Evolutionary conservation across 805 yeast genomes (phyloP), one percentile per base, ranked within the genome.

Genomic region (Yarrowia sp.): DNA sequence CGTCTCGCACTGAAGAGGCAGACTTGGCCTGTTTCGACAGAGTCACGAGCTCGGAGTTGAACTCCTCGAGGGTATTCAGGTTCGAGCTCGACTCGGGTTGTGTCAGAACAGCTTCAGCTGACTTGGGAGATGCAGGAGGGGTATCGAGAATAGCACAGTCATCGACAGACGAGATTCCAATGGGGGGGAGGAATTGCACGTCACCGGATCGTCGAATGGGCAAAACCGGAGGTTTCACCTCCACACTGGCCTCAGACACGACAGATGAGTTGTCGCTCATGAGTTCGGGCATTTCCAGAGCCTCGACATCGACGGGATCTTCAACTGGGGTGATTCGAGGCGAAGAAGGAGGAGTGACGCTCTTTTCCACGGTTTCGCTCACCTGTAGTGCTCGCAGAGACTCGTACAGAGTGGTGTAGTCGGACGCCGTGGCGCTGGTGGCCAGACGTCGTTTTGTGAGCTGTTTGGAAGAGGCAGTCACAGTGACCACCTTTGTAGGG

Each of bases 91-190:
- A n/a, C 15, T 30, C 38, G 3, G 63, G 30, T 12, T 12, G 15
- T 2, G 47, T n/a, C n/a, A 24, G 15, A 7, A 40, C 47, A 7
- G 63, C 2, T 47, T 55, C 63, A 8, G 30, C 63, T 5, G 36
- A 43, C 33, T 43, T 33, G 19, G 64, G 66, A 13, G 66, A 60
- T 43, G 53, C 40, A 60, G 66, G 66, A 38, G 66, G 66, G 49
- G 66, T 61, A 34, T 61, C 66, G 19, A 61, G 53, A 38, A 61
- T 61, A 1, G 66, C 66, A 14, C 66, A 61, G 9, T 61, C 66
- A 38, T 61, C 66, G 15, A 61, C 66, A 4, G 55, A 46, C 2
- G 53, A 46, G 30, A 61, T 61, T 15, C 66, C 66, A 24, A 61
- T 61, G 15, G 66, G 66, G 2, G 66, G 66, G n/a, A 61, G 24